Base-by-base conservation (phyloP, 148 eudicot species). In the Arctostaphylos glauca region DNA sequence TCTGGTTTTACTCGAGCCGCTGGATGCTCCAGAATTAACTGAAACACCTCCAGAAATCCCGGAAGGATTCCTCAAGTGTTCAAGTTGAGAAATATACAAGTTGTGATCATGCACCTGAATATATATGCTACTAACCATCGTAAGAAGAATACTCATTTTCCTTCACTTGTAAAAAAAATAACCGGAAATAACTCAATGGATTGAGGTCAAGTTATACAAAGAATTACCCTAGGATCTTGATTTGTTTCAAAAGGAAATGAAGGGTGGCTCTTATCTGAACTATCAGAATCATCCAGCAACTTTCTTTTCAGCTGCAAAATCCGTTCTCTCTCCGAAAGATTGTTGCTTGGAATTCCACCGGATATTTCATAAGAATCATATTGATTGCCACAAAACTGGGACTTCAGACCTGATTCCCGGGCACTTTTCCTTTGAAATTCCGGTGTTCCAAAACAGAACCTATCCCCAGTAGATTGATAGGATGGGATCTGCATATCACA, bases 221-320 rank as follows among this genome's bases (percentile, higher is more conserved):
- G 9, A 81, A 91, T 92, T 91, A 93, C 98, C 78, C 85, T 80
- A 79, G 81, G 82, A 83, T 90, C 88, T 15, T 84, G 90, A 80
- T 83, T 88, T 81, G 80, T 82, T 67, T 80, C 86, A 48, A 83
- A 75, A 4, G 87, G 85, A 71, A 82, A 76, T 31, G 90, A 83
- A 80, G 82, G 87, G 78, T 80, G 88, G 76, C 88, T 82, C 66
- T 83, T 89, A 84, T 91, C 91, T 52, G 91, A 89, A 85, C 79
- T 77, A 5, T 86, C 89, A 82, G 81, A 82, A 86, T 90, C 94
- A 82, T 84, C 91, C 19, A 90, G 83, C 81, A 93, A 68, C 82
- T 91, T 91, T 47, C 85, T 86, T 74, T 96, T 93, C 64, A 91
- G 85, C 82, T 91, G 92, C 82, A 88, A 87, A 80, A 89, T 66